Evolutionary conservation across 768 basidiomycete species (phyloP), one percentile per base, ranked within the genome.

Genomic region (Tulasnella sp.): DNA sequence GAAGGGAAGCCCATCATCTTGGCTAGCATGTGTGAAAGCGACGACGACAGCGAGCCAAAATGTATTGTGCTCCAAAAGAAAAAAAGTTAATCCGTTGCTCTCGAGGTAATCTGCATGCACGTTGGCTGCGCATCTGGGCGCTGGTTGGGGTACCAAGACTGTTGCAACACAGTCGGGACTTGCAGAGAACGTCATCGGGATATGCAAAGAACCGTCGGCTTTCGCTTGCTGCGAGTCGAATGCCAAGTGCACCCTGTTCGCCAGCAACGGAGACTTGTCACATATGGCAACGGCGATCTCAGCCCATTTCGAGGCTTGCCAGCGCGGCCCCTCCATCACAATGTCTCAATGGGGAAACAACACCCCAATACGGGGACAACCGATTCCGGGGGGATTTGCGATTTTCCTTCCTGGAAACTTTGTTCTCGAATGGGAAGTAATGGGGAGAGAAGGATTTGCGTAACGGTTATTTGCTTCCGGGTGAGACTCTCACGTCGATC

Each of bases 241-340:
- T 31, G 62, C 62, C 62, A 68, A 68, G 62, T 7, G 14, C 62
- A 68, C 62, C 62, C 62, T 68, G 62, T 27, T n/a, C 62, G 62
- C 62, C 62, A 68, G 27, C 62, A 68, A 68, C 62, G 62, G 62
- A 1, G 27, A 31, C 34, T 68, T 68, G 62, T 68, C 14, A 31
- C 62, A 68, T 16, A 68, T 27, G 62, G 62, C 34, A 68, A 68
- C 62, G 62, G 62, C 62, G 62, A 68, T 34, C 62, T 68, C 62
- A 68, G 62, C 62, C 62, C 62, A 68, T 34, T 68, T 68, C 31
- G 62, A 34, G 62, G 62, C 62, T 68, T 68, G 62, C 62, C 62
- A 68, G 62, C 62, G 34, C 62, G n/a, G n/a, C 14, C 42, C 58
- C 62, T 68, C 62, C 62, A 34, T 68, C 62, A 68, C 62, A 68